phyloP scores from a whole-genome alignment of 208 protist genomes.

The Porcisia deanei region DNA sequence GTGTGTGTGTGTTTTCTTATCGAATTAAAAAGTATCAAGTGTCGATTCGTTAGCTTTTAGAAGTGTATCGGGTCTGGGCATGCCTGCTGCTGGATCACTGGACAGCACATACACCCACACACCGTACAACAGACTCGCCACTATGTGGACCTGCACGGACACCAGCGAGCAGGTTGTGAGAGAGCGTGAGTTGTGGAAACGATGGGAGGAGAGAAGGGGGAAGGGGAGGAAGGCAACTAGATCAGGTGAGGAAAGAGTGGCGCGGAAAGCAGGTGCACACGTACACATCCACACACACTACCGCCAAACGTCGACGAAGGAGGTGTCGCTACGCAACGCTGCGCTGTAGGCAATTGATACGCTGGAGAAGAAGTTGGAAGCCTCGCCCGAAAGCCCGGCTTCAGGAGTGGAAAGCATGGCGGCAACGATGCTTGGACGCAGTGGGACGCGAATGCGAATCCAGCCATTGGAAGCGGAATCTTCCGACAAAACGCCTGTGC shows the following conservation, averaged over 20 bases:
- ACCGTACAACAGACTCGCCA: too few relatives aligned
- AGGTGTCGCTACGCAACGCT: constrained; percentile 49
- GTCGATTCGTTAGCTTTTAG: not conserved
- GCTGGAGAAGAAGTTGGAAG: constrained; percentile 3
- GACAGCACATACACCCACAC: too few relatives aligned
- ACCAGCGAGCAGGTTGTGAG: too few relatives aligned
- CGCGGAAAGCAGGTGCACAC: not conserved
- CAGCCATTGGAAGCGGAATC: constrained; percentile 8
- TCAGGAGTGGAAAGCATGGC: constrained; percentile 16
- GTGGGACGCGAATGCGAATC: constrained; percentile 60
- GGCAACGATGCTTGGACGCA: constrained; percentile 38
- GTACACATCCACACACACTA: not conserved
- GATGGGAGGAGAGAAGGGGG: not conserved
- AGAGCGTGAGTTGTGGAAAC: too few relatives aligned
- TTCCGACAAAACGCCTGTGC: not conserved
- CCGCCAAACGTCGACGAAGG: constrained; percentile 47
- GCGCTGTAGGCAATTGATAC: constrained; percentile 69
- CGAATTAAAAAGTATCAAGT: not conserved
- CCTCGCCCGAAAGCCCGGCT: not conserved
- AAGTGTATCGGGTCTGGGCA: not conserved
- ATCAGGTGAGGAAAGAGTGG: not conserved
- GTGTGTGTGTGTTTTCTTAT: not conserved
- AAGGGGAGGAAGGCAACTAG: not conserved
- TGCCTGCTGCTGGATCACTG: not conserved
- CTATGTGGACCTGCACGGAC: too few relatives aligned